These are phyloP conservation scores for Thelonectria rubi DNA, from an alignment of 2,329 filamentous ascomycete species.

Conservation along the genomic window DNA sequence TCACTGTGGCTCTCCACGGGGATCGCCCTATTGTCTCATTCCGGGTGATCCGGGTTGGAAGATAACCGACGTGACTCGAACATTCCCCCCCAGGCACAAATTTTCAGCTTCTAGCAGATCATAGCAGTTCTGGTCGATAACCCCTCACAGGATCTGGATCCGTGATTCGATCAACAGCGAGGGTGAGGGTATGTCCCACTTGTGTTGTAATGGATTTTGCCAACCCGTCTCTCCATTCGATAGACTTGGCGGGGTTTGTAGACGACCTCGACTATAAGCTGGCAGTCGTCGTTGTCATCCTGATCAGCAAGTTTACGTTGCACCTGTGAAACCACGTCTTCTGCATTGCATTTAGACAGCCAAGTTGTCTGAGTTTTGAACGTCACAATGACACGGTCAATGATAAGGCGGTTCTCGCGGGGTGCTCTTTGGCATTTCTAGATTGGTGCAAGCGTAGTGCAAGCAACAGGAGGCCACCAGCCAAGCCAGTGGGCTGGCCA, in stretches of 20 bases:
- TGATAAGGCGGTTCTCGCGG: not conserved
- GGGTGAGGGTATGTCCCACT: slow-evolving; percentile 4
- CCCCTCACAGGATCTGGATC: slow-evolving; percentile 31
- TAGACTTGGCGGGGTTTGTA: slow-evolving; percentile 4
- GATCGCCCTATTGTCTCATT: not conserved
- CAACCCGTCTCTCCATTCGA: not conserved
- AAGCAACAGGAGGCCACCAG: not conserved
- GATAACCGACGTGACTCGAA: slow-evolving; percentile 17
- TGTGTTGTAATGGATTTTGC: slow-evolving; percentile 11
- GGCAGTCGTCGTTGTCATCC: not conserved
- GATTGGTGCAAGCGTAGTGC: not conserved
- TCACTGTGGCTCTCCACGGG: not conserved
- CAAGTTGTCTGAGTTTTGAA: not conserved
- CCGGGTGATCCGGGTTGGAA: not conserved
- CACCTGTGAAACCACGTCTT: not conserved
- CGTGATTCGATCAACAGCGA: slow-evolving; percentile 9
- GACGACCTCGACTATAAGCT: not conserved
- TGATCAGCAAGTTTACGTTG: not conserved
- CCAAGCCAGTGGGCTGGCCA: slow-evolving; percentile 11
- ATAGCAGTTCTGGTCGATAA: slow-evolving; percentile 5
- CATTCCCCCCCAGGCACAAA: slow-evolving; percentile 15
- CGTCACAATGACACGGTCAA: not conserved
- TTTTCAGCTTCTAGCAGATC: slow-evolving; percentile 21
- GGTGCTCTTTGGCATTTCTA: not conserved
- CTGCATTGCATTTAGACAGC: not conserved